These are phyloP conservation scores for Pichia inconspicua DNA, from an alignment of 1,139 yeast species.

Conservation along the genomic window DNA sequence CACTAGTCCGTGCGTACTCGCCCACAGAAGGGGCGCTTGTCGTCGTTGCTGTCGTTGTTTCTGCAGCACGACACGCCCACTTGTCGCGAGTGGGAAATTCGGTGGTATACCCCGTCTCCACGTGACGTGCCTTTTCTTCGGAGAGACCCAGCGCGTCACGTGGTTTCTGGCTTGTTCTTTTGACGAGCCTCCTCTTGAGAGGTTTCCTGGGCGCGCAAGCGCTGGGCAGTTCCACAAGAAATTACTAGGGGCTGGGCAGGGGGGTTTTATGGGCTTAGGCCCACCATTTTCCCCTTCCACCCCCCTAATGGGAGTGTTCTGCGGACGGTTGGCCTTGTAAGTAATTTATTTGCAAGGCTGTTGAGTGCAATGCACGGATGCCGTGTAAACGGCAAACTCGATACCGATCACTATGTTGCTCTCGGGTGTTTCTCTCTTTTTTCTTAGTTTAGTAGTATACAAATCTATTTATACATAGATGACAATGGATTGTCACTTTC, in stretches of 20 bases:
- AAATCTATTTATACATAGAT: too few species aligned
- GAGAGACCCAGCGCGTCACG: conserved; percentile 33
- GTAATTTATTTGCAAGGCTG: conserved; percentile 28
- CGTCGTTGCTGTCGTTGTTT: background rate
- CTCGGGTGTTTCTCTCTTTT: conserved; percentile 9
- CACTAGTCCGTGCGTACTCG: conserved; percentile 62
- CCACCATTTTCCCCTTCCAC: background rate
- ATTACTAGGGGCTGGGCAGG: conserved; percentile 22
- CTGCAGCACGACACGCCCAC: conserved; percentile 1
- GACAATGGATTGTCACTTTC: too few species aligned
- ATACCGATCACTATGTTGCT: conserved; percentile 65
- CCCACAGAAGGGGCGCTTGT: conserved; percentile 35
- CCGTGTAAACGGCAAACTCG: conserved; percentile 46
- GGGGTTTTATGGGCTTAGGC: too few species aligned
- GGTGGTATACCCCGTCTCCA: conserved; percentile 63
- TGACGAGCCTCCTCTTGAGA: conserved; percentile 48
- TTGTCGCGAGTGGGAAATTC: conserved; percentile 72
- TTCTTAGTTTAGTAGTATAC: too few species aligned
- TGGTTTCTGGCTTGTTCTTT: background rate
- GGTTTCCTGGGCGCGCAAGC: conserved; percentile 59
- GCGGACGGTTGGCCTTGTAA: conserved; percentile 58
- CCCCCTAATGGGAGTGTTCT: conserved; percentile 56
- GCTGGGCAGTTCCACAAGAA: conserved; percentile 73
- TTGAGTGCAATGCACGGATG: conserved; percentile 77
- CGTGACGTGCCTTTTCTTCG: conserved; percentile 42